Conservation (phyloP, 306 rosid species). For the Pyrus communis region DNA sequence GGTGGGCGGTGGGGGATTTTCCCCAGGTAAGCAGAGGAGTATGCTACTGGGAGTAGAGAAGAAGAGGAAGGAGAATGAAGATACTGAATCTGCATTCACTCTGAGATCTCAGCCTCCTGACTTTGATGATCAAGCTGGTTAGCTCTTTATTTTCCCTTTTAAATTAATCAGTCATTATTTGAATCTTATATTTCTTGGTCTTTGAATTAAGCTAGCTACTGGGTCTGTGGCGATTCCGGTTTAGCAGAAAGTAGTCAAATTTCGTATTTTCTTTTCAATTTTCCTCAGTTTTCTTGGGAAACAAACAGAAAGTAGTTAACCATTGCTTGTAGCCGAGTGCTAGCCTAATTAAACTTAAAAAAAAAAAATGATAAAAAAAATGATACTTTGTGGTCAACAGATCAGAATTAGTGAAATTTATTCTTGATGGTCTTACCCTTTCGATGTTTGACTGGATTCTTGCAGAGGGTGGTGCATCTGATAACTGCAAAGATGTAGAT, state of each 20-base stretch:
- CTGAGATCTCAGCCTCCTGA: slow-evolving; percentile 60
- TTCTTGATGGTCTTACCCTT: not conserved
- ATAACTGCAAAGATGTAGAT: slow-evolving; percentile 77
- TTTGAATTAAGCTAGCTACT: not conserved
- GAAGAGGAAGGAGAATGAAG: slow-evolving; percentile 68
- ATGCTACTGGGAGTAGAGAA: slow-evolving; percentile 84
- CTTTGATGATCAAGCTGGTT: slow-evolving; percentile 62
- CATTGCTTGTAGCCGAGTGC: not conserved
- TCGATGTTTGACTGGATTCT: slow-evolving; percentile 4
- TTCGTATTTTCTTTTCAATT: no score
- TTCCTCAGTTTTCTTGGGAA: no score
- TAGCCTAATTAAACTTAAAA: not conserved
- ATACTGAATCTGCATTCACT: slow-evolving; percentile 49
- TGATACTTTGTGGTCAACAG: not conserved
- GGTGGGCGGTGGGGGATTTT: slow-evolving; percentile 75
- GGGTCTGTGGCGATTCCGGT: not conserved
- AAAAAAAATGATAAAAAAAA: not conserved
- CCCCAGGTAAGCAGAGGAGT: slow-evolving; percentile 80
- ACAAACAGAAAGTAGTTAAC: not conserved
- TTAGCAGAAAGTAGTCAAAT: not conserved
- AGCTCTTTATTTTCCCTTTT: not conserved
- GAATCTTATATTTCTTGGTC: not conserved
- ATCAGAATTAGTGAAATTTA: not conserved
- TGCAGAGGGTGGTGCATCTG: slow-evolving; percentile 61
- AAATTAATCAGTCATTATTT: not conserved